Base-by-base conservation (phyloP, 2,329 filamentous ascomycete genomes). In the Teratosphaeria pseudoeucalypti region DNA sequence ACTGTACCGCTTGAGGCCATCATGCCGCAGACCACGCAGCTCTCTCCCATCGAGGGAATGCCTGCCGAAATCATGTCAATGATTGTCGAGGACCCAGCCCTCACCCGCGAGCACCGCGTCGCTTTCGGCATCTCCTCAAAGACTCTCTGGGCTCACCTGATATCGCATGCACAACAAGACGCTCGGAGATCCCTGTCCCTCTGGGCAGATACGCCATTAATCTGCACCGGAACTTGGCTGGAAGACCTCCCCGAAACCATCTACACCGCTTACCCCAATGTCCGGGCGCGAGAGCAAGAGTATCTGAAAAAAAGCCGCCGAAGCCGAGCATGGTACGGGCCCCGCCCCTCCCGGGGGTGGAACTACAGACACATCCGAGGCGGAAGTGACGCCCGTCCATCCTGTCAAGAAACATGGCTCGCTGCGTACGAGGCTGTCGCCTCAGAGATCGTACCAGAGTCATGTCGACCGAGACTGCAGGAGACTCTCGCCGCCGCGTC, bases 181-280 rank as follows among this genome's bases (percentile, higher is more conserved):
- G 5, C 52, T 37, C 52, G 49, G 12, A 29, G 29, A 16, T 16
- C 47, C n/a, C 27, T 39, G 9, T 54, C 47, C 7, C 6, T 23
- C n/a, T 62, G 61, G 61, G 56, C 56, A 12, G 53, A 53, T 2
- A 57, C 54, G 27, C 60, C 60, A 11, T 14, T 62, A n/a, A 16
- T 62, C n/a, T 62, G 54, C 52, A 56, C 57, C 1, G 60, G 60
- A 2, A 58, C 55, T n/a, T 62, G 57, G 32, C 56, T 60, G 14
- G 32, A 16, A 29, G 52, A 29, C 27, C 55, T 62, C 2, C 58
- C 61, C 6, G 19, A 56, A n/a, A 37, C 52, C n/a, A 39, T 62
- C 26, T 57, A 59, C 23, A 37, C 54, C 2, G 43, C 43, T 49
- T 19, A 49, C 19, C 43, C 43, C 19, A 10, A 19, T 43, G 3